Percentiles rank a stretch among this genome's conserved stretches.
Conservation (phyloP, 129 eudicot species). For the Flaveria bidentis region DNA sequence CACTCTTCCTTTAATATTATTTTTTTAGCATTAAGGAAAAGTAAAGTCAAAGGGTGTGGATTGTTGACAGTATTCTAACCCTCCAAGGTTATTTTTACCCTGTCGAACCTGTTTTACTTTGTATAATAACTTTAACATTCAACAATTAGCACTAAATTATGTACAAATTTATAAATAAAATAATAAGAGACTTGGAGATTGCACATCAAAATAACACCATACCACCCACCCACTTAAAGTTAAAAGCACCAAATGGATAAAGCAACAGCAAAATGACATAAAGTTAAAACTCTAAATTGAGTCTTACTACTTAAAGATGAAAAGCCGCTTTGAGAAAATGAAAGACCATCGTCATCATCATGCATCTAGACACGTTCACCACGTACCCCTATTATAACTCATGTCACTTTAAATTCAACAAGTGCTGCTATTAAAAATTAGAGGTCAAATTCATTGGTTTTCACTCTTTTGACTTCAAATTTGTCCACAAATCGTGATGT, state of each 20-base stretch:
- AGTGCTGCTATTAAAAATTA: not conserved
- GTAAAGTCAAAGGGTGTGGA: no score
- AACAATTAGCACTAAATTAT: not conserved
- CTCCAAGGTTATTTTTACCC: no score
- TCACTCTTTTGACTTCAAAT: not conserved
- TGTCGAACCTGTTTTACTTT: no score
- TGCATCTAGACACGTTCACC: not conserved
- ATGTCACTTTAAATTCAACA: not conserved
- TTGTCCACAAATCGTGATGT: not conserved
- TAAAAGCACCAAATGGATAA: slow-evolving; percentile 13
- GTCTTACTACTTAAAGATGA: not conserved
- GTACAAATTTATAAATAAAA: not conserved
- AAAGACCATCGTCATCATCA: slow-evolving; percentile 9
- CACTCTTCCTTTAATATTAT: no score
- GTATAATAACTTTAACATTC: no score
- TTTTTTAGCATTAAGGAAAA: no score
- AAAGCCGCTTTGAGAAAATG: slow-evolving; percentile 12
- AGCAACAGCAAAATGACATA: slow-evolving; percentile 2
- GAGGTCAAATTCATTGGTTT: not conserved
- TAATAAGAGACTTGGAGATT: slow-evolving; percentile 6
- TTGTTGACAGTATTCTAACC: no score
- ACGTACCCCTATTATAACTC: not conserved
- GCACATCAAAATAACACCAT: not conserved
- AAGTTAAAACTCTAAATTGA: slow-evolving; percentile 6
- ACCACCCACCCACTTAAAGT: not conserved